These are phyloP conservation scores for Bolboschoenus planiculmis DNA, from an alignment of 176 grass and related monocot species.

Conservation along the genomic window DNA sequence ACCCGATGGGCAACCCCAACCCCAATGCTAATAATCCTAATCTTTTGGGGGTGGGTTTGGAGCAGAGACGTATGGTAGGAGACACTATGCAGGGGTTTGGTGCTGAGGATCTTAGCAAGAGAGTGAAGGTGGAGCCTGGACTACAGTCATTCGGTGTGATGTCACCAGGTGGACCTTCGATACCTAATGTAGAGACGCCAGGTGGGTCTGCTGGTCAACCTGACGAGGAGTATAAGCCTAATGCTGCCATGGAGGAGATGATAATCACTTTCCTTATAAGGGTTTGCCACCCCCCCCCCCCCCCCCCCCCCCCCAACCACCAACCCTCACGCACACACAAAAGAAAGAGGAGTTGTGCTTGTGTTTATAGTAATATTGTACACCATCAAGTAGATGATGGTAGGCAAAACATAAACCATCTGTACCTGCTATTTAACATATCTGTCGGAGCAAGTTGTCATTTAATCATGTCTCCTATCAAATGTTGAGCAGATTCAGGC, in stretches of 20 bases:
- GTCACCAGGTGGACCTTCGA: conserved; percentile 84
- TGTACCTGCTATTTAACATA: background rate
- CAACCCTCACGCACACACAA: background rate
- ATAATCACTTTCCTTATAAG: conserved; percentile 99
- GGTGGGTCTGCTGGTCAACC: conserved; percentile 68
- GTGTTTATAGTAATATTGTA: conserved; percentile 4
- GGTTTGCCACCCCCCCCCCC: conserved; percentile 28
- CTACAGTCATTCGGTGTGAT: conserved; percentile 89
- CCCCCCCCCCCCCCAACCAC: background rate
- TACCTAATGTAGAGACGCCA: conserved; percentile 91
- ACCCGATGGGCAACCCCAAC: conserved; percentile 21
- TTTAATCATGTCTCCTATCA: background rate
- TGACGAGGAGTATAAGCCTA: conserved; percentile 99
- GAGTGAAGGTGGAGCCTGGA: conserved; percentile 92
- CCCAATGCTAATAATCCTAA: conserved; percentile 23
- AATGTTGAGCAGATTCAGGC: background rate
- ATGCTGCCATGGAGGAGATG: conserved; percentile 99
- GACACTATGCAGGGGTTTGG: conserved; percentile 2
- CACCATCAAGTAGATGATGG: background rate
- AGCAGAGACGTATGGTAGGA: background rate
- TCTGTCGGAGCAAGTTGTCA: background rate
- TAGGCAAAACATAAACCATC: background rate
- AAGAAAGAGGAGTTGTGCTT: background rate
- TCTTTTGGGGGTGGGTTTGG: conserved; percentile 10
- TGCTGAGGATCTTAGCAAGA: conserved; percentile 86